Evolutionary conservation across 768 basidiomycete genomes (phyloP).

Genomic region (Lactarius indigo): DNA sequence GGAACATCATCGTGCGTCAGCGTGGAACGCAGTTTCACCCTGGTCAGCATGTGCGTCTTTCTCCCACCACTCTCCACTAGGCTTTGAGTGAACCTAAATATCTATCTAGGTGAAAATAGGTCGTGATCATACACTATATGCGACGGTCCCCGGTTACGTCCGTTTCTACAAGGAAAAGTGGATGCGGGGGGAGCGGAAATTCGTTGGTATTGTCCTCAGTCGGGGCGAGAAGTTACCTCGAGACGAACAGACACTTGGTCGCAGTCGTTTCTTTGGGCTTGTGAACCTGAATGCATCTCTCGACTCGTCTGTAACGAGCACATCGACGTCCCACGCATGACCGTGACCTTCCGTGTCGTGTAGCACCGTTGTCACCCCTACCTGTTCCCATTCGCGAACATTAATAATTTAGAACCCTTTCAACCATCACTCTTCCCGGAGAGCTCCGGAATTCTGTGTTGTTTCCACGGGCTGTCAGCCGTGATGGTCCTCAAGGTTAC

Average conservation of each 20-base stretch:
- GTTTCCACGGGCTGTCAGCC: background rate
- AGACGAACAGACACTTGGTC: slow-evolving; percentile 65
- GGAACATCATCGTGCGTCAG: slow-evolving; percentile 95
- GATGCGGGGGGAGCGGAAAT: slow-evolving; percentile 69
- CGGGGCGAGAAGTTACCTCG: slow-evolving; percentile 85
- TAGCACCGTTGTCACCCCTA: background rate
- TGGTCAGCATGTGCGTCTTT: slow-evolving; percentile 74
- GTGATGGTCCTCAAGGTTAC: slow-evolving; percentile 1
- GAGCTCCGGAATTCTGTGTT: background rate
- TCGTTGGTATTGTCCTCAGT: slow-evolving; percentile 78
- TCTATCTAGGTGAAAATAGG: slow-evolving; percentile 76
- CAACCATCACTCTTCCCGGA: background rate
- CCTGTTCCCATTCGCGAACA: background rate
- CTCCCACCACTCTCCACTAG: slow-evolving; percentile 14
- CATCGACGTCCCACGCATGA: slow-evolving; percentile 7
- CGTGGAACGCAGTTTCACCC: slow-evolving; percentile 91
- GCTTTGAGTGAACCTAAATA: slow-evolving; percentile 3
- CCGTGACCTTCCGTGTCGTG: background rate
- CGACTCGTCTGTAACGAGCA: background rate
- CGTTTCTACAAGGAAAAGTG: slow-evolving; percentile 88
- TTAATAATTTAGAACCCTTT: background rate
- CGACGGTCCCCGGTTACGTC: slow-evolving; percentile 85
- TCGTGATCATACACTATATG: slow-evolving; percentile 92
- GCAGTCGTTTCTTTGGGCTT: slow-evolving; percentile 81
- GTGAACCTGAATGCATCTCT: slow-evolving; percentile 53